Base-by-base conservation (phyloP, 2,329 filamentous ascomycete species). In the Aspergillus alliaceus region DNA sequence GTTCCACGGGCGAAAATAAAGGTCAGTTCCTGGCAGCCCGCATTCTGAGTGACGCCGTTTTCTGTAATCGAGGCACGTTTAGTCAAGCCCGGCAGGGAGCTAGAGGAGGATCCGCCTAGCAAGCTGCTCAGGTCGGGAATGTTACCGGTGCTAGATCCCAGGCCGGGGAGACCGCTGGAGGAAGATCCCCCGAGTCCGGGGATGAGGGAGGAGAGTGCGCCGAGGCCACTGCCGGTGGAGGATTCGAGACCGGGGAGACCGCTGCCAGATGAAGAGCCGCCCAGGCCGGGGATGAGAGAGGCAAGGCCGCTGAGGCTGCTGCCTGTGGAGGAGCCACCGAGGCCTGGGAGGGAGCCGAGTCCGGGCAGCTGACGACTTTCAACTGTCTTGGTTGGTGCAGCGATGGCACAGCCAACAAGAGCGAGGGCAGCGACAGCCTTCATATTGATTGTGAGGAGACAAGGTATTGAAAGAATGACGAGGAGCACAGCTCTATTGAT, bases 1-100 rank as follows among this genome's bases (percentile, higher is more conserved):
- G 75, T 78, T 18, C 77, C 77, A 29, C 77, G 75, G 15, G 77
- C 77, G 53, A 77, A 79, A 52, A 79, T 74, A 51, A 79, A 69
- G 2, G 77, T 79, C 60, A 78, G 59, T 2, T 71, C 70, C 48
- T 77, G 70, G 67, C 77, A 79, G 64, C 69, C 73, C 20, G 58
- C 67, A 57, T 75, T 72, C 39, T 73, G 63, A 8, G 66, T 69
- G 32, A 79, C 69, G 9, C 74, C 76, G 59, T 78, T 78, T 46
- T 75, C 72, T 7, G 66, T 71, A 4, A 51, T 68, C n/a, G 66
- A 66, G n/a, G 46, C 54, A 25, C 56, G 49, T 20, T 63, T 66
- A 44, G 66, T 57, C 2, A 63, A 56, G 32, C 52, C 18, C 1
- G 61, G 35, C 15, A 44, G n/a, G 15, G 14, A n/a, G 6, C 24